Evolutionary conservation across 257 asterid genomes (phyloP), one percentile per base, ranked within the genome.

Genomic region (Verbascum thapsus): DNA sequence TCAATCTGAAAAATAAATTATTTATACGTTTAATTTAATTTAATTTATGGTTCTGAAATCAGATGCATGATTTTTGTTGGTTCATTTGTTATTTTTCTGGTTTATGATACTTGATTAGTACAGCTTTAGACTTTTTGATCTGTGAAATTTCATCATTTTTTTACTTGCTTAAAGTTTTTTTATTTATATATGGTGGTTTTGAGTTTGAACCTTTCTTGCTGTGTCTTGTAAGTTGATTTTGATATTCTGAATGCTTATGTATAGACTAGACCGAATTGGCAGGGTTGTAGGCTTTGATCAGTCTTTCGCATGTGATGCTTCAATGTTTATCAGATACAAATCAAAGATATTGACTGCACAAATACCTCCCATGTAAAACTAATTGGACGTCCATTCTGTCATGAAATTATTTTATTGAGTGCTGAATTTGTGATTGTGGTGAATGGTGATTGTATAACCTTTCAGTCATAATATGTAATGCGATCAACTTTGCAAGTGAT

Each of bases 271-370:
- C n/a, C n/a, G n/a, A n/a, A n/a, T n/a, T n/a, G n/a, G n/a, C n/a
- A n/a, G n/a, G n/a, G n/a, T n/a, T n/a, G n/a, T n/a, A n/a, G n/a
- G n/a, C n/a, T n/a, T n/a, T n/a, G n/a, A n/a, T n/a, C n/a, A n/a
- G n/a, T n/a, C n/a, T n/a, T n/a, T 34, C 52, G 12, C 13, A 35
- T 61, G 50, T 35, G 19, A 68, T 59, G 67, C 40, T 51, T 63
- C 38, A 17, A 19, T 42, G 40, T 8, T 47, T 41, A 41, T 53
- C 12, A 10, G 61, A 13, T 55, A 19, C 30, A 39, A 53, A 53
- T n/a, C 42, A 11, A 10, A 53, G 60, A n/a, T 23, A 20, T 10
- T n/a, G n/a, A 32, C 13, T 10, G 18, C 52, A 5, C 42, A 17
- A 37, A 32, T 49, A 19, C 17, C 26, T 53, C 8, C 13, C 53